These are phyloP conservation scores for Termitomyces sp. DNA, from an alignment of 768 basidiomycete species.

Conservation along the genomic window DNA sequence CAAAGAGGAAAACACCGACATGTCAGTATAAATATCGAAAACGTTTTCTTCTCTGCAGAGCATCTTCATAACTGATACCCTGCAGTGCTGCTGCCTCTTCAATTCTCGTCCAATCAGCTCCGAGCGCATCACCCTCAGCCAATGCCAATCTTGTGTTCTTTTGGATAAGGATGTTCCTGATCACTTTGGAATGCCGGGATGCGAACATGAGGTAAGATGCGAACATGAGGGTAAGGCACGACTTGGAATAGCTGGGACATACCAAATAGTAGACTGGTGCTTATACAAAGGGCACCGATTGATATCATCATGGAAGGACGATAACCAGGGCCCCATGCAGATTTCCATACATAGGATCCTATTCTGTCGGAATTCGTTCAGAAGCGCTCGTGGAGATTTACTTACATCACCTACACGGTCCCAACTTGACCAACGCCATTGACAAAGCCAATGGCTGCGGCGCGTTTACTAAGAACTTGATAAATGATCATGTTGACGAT, in stretches of 20 bases:
- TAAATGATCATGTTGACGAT: background rate
- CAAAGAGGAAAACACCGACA: background rate
- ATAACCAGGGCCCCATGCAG: constrained; percentile 52
- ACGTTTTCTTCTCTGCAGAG: constrained; percentile 43
- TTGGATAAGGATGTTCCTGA: constrained; percentile 37
- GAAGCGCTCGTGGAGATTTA: background rate
- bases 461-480: constrained; percentile 31
- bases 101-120: constrained; percentile 38
- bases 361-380: constrained; percentile 27
- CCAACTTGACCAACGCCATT: constrained; percentile 64
- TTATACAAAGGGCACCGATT: constrained; percentile 24
- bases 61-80: constrained; percentile 52
- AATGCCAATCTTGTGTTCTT: constrained; percentile 43
- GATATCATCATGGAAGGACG: constrained; percentile 54
- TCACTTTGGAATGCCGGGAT: constrained; percentile 19
- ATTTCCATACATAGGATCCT: constrained; percentile 55
- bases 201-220: background rate
- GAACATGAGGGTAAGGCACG: no score
- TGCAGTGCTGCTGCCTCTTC: constrained; percentile 52
- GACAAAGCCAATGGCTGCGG: constrained; percentile 54
- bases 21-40: constrained; percentile 50
- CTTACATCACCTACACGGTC: constrained; percentile 35
- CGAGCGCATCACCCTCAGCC: constrained; percentile 35
- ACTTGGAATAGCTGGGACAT: background rate
- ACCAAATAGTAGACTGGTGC: constrained; percentile 20